Conservation (phyloP, 768 basidiomycete genomes). For the Hypholoma sublateritium region DNA sequence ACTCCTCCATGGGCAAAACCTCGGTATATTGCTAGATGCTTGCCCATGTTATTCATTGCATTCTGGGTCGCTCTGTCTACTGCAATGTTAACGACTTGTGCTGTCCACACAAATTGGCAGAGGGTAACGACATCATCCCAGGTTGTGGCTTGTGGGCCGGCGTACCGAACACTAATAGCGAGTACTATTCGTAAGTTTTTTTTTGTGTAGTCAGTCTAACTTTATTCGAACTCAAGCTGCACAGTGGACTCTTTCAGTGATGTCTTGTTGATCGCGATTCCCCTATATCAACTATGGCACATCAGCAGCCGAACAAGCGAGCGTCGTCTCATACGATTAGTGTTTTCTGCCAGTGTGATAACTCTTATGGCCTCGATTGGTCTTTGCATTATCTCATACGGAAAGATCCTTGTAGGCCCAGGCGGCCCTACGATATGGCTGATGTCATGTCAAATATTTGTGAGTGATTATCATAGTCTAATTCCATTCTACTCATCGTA, state of each 20-base stretch:
- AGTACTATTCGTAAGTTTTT: neutral
- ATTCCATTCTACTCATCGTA: neutral
- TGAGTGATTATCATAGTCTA: neutral
- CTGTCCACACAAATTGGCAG: conserved; percentile 3
- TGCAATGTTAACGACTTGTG: neutral
- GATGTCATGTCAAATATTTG: conserved; percentile 7
- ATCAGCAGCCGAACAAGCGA: neutral
- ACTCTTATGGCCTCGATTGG: neutral
- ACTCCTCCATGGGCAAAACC: neutral
- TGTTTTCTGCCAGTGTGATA: conserved; percentile 10
- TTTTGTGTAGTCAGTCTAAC: neutral
- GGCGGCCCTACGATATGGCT: conserved; percentile 3
- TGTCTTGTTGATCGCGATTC: neutral
- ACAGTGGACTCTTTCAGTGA: conserved; percentile 4
- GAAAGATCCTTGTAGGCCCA: neutral
- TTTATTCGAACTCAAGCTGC: neutral
- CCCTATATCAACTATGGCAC: conserved; percentile 4
- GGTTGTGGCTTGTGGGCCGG: conserved; percentile 3
- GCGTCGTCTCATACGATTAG: conserved; percentile 4
- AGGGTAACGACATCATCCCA: neutral
- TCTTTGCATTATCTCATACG: conserved; percentile 2
- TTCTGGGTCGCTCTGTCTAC: neutral
- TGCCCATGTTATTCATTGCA: conserved; percentile 1
- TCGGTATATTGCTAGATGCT: neutral
- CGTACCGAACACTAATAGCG: neutral